phyloP scores from a whole-genome alignment of 2,329 filamentous ascomycete species.

The Chaetoscypha palmicola region DNA sequence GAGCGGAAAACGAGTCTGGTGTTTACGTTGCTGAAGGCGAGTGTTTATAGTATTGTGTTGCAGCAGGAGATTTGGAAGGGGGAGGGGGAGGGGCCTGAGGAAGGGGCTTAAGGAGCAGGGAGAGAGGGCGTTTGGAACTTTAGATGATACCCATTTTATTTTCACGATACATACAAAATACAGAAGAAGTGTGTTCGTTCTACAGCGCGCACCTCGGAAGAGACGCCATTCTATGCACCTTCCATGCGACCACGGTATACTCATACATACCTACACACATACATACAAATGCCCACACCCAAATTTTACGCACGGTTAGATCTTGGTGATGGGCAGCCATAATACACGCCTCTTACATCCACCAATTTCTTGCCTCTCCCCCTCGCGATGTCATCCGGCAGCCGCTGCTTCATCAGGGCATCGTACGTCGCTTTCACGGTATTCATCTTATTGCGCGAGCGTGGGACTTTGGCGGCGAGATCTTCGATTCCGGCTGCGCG shows the following conservation, averaged over 20 bases:
- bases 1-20: slow-evolving; percentile 93
- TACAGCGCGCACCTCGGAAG: slow-evolving; percentile 15
- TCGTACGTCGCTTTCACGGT: slow-evolving; percentile 86
- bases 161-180: neutral
- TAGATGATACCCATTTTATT: neutral
- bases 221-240: too few species aligned
- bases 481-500: slow-evolving; percentile 81
- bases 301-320: slow-evolving; percentile 6
- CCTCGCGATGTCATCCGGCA: slow-evolving; percentile 84
- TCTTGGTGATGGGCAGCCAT: slow-evolving; percentile 64
- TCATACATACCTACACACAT: slow-evolving; percentile 37
- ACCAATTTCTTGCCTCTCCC: slow-evolving; percentile 92
- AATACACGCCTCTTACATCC: slow-evolving; percentile 95
- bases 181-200: neutral
- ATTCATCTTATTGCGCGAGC: slow-evolving; percentile 95
- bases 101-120: slow-evolving; percentile 17
- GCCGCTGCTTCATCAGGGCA: slow-evolving; percentile 72
- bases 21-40: slow-evolving; percentile 93
- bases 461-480: slow-evolving; percentile 72
- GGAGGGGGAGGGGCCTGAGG: slow-evolving; percentile 34
- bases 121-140: slow-evolving; percentile 3
- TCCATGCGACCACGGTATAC: slow-evolving; percentile 31
- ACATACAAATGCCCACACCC: neutral
- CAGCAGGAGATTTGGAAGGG: slow-evolving; percentile 90
- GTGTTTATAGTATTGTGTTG: slow-evolving; percentile 96